phyloP scores from a whole-genome alignment of 2,329 filamentous ascomycete genomes.

The Septoria petroselini region DNA sequence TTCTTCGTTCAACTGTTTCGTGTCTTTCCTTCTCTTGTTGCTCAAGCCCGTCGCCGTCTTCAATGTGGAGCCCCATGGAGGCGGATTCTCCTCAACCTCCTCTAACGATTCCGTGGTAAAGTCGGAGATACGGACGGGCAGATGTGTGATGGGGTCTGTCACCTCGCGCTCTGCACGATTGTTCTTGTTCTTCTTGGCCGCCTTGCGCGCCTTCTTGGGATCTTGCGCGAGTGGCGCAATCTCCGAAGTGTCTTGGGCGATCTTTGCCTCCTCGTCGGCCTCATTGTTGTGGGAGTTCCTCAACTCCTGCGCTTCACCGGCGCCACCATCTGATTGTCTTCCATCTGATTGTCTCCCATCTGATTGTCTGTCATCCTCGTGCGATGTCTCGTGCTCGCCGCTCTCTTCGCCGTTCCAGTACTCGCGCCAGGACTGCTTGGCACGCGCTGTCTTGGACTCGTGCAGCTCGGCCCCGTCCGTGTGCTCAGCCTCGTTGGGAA shows the following conservation, averaged over 20 bases:
- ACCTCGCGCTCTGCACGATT: constrained; percentile 57
- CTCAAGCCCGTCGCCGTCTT: constrained; percentile 47
- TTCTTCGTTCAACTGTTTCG: constrained; percentile 46
- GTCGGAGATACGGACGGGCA: constrained; percentile 66
- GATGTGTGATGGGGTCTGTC: constrained; percentile 69
- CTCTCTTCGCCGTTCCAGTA: constrained; percentile 29
- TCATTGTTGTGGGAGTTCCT: constrained; percentile 17
- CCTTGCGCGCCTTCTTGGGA: constrained; percentile 49
- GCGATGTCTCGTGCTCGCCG: constrained; percentile 12
- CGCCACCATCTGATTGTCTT: constrained; percentile 18
- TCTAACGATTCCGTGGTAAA: constrained; percentile 62
- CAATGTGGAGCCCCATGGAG: constrained; percentile 41
- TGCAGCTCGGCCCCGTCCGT: constrained; percentile 27
- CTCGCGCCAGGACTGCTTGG: constrained; percentile 32
- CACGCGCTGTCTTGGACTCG: constrained; percentile 36
- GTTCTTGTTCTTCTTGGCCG: constrained; percentile 49
- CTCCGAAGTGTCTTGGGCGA: constrained; percentile 46
- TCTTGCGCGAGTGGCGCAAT: constrained; percentile 38
- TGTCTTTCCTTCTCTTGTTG: constrained; percentile 46
- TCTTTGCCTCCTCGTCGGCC: constrained; percentile 26
- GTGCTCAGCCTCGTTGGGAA: constrained; percentile 28
- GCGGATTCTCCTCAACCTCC: constrained; percentile 46
- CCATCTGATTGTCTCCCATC: no score
- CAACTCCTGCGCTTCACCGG: constrained; percentile 10
- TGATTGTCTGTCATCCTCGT: constrained; percentile 18